Conservation (phyloP, 441 rosid species). For the Manihot esculenta region DNA sequence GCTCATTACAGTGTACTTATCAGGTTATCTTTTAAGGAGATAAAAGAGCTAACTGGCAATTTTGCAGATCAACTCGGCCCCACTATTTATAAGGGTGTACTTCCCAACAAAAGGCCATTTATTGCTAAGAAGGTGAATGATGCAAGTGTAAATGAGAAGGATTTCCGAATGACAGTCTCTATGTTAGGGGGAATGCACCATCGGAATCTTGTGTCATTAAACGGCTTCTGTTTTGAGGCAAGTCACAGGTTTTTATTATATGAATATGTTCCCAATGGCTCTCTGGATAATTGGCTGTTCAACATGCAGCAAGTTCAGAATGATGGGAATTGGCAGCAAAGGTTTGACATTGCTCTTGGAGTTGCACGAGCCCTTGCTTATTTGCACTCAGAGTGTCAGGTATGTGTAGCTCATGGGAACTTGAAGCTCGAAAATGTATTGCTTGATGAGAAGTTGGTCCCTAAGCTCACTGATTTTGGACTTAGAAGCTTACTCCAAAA, state of each 20-base stretch:
- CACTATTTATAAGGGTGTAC: slow-evolving; percentile 31
- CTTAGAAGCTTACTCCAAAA: slow-evolving; percentile 25
- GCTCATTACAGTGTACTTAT: slow-evolving; percentile 26
- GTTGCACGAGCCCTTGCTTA: slow-evolving; percentile 42
- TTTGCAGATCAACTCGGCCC: slow-evolving; percentile 31
- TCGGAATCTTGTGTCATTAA: slow-evolving; percentile 32
- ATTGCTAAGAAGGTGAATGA: slow-evolving; percentile 28
- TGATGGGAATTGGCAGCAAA: slow-evolving; percentile 31
- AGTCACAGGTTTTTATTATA: slow-evolving; percentile 28
- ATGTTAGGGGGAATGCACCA: slow-evolving; percentile 41
- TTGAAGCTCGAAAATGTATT: slow-evolving; percentile 37
- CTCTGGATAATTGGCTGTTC: slow-evolving; percentile 37
- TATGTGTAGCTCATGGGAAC: slow-evolving; percentile 35
- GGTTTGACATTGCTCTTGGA: slow-evolving; percentile 37
- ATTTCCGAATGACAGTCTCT: slow-evolving; percentile 35
- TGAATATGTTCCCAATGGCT: slow-evolving; percentile 34
- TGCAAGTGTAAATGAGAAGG: slow-evolving; percentile 24
- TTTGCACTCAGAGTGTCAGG: slow-evolving; percentile 38
- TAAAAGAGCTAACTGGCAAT: slow-evolving; percentile 27
- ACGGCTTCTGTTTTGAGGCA: slow-evolving; percentile 37
- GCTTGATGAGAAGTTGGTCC: slow-evolving; percentile 35
- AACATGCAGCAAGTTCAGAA: slow-evolving; percentile 18
- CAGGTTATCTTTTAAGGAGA: slow-evolving; percentile 34
- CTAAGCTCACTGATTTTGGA: slow-evolving; percentile 40
- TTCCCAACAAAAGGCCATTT: slow-evolving; percentile 28